These are phyloP conservation scores for Emmonsiellopsis sp. DNA, from an alignment of 2,329 filamentous ascomycete genomes.

Conservation along the genomic window DNA sequence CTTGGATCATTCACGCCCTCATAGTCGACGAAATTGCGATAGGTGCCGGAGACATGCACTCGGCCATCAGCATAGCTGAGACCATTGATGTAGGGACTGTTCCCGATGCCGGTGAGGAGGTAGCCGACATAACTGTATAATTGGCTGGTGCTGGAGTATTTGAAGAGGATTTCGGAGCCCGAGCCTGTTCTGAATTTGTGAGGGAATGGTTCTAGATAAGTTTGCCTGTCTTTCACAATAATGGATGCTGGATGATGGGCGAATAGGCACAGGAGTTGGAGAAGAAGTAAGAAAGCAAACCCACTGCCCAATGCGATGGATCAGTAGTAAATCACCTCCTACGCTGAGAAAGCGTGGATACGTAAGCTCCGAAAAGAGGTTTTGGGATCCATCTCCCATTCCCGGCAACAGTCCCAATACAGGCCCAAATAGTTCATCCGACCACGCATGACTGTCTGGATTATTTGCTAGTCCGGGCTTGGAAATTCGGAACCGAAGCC, in stretches of 20 bases:
- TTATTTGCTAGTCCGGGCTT: not conserved
- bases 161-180: not conserved
- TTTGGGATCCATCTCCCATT: no score
- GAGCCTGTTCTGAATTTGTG: not conserved
- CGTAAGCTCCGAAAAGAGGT: no score
- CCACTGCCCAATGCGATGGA: not conserved
- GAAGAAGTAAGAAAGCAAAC: not conserved
- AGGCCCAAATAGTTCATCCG: no score
- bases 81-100: constrained; percentile 47
- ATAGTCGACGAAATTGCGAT: constrained; percentile 41
- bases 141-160: not conserved
- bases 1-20: constrained; percentile 34
- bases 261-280: no score
- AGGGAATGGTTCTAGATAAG: not conserved
- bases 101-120: not conserved
- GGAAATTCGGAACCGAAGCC: not conserved
- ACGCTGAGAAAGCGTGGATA: not conserved
- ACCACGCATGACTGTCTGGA: not conserved
- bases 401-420: no score
- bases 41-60: constrained; percentile 43
- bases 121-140: not conserved
- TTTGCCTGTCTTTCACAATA: not conserved
- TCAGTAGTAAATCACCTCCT: not conserved
- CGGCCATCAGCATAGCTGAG: constrained; percentile 24
- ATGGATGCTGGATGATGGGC: no score